Percentiles rank a stretch among this genome's conserved stretches.
Evolutionary conservation across 768 basidiomycete species (phyloP).

Genomic region (Termitomyces sp.): DNA sequence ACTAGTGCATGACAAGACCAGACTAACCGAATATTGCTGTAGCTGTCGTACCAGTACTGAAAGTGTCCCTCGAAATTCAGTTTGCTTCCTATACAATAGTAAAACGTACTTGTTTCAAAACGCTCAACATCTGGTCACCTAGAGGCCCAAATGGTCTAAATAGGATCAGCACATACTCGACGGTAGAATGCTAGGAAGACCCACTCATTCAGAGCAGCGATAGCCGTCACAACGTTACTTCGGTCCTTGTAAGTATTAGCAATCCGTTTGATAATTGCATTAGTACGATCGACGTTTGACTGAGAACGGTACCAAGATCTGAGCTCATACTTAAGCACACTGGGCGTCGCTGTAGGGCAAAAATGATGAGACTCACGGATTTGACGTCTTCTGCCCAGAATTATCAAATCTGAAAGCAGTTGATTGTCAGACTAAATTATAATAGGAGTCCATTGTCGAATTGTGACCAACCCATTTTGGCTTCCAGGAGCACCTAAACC

Average conservation of each 20-base stretch:
- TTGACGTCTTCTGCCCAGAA: conserved; percentile 61
- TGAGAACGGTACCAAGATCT: conserved; percentile 65
- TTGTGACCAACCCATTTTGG: conserved; percentile 63
- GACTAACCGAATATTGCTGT: conserved; percentile 63
- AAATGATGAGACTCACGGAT: conserved; percentile 38
- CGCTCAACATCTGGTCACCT: conserved; percentile 46
- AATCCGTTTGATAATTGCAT: conserved; percentile 60
- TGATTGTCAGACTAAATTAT: conserved; percentile 1
- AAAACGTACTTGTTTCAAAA: conserved; percentile 37
- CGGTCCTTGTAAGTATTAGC: conserved; percentile 56
- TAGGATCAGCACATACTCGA: not conserved
- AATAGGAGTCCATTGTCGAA: not conserved
- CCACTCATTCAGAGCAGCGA: conserved; percentile 80
- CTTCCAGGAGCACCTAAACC: conserved; percentile 68
- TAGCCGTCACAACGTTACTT: conserved; percentile 54
- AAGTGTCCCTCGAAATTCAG: conserved; percentile 14
- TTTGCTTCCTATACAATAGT: not conserved
- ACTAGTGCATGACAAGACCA: not conserved
- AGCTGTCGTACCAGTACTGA: conserved; percentile 74
- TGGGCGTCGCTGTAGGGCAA: not conserved
- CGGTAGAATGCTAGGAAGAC: conserved; percentile 8
- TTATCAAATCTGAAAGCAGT: conserved; percentile 64
- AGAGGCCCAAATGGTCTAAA: conserved; percentile 72
- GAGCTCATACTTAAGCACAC: conserved; percentile 1
- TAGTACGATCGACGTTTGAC: conserved; percentile 65